Conservation (phyloP, 2,329 filamentous ascomycete genomes). For the Aspergillus tanneri region DNA sequence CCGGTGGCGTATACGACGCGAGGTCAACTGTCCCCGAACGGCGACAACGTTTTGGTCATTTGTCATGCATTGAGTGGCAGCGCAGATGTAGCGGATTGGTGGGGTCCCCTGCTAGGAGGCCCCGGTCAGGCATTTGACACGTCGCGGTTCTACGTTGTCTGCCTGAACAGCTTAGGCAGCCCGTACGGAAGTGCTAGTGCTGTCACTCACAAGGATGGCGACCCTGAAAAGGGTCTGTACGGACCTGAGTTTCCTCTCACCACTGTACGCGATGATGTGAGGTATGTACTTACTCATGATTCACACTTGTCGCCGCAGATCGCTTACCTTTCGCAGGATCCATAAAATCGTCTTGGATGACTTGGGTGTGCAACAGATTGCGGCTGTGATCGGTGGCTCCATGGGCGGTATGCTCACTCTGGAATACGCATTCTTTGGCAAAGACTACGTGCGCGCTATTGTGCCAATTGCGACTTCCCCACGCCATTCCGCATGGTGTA, state of each 20-base stretch:
- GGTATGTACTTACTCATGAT: slow-evolving; percentile 55
- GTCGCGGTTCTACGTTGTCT: slow-evolving; percentile 55
- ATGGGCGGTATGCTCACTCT: slow-evolving; percentile 61
- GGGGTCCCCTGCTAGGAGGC: slow-evolving; percentile 55
- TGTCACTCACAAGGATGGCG: slow-evolving; percentile 77
- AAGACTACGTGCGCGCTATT: slow-evolving; percentile 54
- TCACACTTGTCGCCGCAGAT: not conserved
- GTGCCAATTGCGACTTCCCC: slow-evolving; percentile 58
- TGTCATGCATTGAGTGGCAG: slow-evolving; percentile 56
- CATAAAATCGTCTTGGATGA: slow-evolving; percentile 57
- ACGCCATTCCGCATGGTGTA: slow-evolving; percentile 59
- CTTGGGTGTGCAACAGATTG: slow-evolving; percentile 54
- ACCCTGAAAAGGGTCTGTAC: slow-evolving; percentile 71
- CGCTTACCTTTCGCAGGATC: slow-evolving; percentile 38
- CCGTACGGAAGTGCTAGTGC: slow-evolving; percentile 57
- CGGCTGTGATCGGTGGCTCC: slow-evolving; percentile 56
- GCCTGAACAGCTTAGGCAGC: slow-evolving; percentile 55
- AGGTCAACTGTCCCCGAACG: slow-evolving; percentile 55
- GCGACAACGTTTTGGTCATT: slow-evolving; percentile 65
- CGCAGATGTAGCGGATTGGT: slow-evolving; percentile 57
- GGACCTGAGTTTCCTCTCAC: slow-evolving; percentile 96
- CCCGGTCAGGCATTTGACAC: slow-evolving; percentile 55
- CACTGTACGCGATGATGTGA: slow-evolving; percentile 92
- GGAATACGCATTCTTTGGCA: slow-evolving; percentile 70
- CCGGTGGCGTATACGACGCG: slow-evolving; percentile 65